These are phyloP conservation scores for Nadsonia commutata DNA, from an alignment of 1,139 yeast genomes.

Conservation along the genomic window DNA sequence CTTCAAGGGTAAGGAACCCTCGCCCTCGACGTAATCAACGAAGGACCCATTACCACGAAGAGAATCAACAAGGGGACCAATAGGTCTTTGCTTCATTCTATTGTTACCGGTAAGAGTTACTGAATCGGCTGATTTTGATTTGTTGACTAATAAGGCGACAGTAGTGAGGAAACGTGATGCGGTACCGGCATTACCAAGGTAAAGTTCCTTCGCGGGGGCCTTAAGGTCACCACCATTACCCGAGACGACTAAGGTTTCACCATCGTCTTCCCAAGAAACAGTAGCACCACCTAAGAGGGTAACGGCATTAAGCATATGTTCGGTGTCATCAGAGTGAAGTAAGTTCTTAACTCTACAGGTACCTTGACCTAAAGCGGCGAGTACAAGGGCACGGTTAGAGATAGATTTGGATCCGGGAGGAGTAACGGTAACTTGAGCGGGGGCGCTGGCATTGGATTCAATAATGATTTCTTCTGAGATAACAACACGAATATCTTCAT, in stretches of 20 bases:
- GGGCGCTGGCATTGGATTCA: slow-evolving; percentile 29
- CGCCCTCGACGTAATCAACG: slow-evolving; percentile 52
- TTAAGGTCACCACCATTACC: slow-evolving; percentile 75
- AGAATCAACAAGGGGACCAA: slow-evolving; percentile 92
- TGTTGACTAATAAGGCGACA: slow-evolving; percentile 62
- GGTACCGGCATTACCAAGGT: slow-evolving; percentile 95
- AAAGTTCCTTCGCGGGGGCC: slow-evolving; percentile 50
- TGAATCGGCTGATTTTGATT: slow-evolving; percentile 27
- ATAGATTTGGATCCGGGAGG: slow-evolving; percentile 98
- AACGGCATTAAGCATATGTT: slow-evolving; percentile 86
- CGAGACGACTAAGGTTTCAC: slow-evolving; percentile 71
- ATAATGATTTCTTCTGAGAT: slow-evolving; percentile 75
- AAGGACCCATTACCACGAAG: slow-evolving; percentile 63
- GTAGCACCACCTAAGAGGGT: slow-evolving; percentile 66
- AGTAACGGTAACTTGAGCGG: slow-evolving; percentile 34
- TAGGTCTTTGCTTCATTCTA: slow-evolving; percentile 96
- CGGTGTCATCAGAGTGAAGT: slow-evolving; percentile 89
- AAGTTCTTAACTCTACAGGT: slow-evolving; percentile 69
- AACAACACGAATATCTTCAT: slow-evolving; percentile 65
- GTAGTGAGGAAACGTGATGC: slow-evolving; percentile 91
- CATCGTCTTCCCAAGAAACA: slow-evolving; percentile 62
- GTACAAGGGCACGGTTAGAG: slow-evolving; percentile 81
- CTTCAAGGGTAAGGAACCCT: slow-evolving; percentile 78
- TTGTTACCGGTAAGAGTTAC: slow-evolving; percentile 82
- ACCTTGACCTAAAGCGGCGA: slow-evolving; percentile 87